These are phyloP conservation scores for Epichloe elymi DNA, from an alignment of 2,329 filamentous ascomycete species.

Conservation along the genomic window DNA sequence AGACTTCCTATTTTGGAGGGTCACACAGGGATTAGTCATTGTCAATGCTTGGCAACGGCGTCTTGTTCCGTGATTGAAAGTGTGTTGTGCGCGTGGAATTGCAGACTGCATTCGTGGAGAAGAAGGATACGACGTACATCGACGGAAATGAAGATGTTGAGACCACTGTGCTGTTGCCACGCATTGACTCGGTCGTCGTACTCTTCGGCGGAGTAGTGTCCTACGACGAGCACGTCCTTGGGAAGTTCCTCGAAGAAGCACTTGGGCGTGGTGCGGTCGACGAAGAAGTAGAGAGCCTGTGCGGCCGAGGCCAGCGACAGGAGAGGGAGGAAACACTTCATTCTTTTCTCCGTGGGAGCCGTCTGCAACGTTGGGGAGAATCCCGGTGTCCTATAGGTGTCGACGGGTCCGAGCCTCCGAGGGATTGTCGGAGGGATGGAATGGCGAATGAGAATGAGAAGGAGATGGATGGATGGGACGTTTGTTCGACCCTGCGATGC, in stretches of 20 bases:
- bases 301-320: conserved; percentile 52
- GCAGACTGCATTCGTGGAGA: neutral
- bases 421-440: too few species aligned
- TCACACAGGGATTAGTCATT: neutral
- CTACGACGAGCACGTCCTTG: conserved; percentile 92
- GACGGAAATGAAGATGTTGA: conserved; percentile 82
- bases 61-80: neutral
- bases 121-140: conserved; percentile 42
- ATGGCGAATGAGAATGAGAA: neutral
- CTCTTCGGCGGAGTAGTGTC: conserved; percentile 79
- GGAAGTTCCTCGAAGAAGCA: conserved; percentile 98
- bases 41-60: neutral
- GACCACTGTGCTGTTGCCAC: conserved; percentile 61
- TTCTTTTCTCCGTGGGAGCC: conserved; percentile 18
- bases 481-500: too few species aligned
- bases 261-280: conserved; percentile 73
- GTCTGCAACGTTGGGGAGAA: too few species aligned
- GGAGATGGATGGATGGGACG: neutral
- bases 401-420: too few species aligned
- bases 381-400: too few species aligned
- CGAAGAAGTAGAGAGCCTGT: conserved; percentile 88
- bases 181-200: conserved; percentile 56
- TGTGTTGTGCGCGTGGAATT: neutral
- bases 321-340: conserved; percentile 51
- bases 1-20: conserved; percentile 51